Conservation (phyloP, 2,329 filamentous ascomycete genomes). For the Podosphaera aphanis region DNA sequence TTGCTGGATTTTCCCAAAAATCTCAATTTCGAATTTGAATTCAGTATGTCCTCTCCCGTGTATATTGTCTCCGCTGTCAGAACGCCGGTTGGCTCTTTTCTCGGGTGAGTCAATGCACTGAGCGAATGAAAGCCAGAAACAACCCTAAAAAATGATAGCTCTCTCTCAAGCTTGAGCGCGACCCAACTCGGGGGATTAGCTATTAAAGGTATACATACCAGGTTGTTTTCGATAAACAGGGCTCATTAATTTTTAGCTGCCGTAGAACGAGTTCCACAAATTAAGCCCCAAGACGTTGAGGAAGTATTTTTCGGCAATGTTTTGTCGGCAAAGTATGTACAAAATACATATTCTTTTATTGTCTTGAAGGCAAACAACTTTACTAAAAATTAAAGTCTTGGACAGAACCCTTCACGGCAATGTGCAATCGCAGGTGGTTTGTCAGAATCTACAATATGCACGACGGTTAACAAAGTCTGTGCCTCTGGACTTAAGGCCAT, state of each 20-base stretch:
- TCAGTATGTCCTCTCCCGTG: slow-evolving; percentile 53
- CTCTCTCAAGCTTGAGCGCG: slow-evolving; percentile 68
- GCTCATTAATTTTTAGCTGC: slow-evolving; percentile 27
- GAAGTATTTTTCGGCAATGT: slow-evolving; percentile 98
- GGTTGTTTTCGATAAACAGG: background rate
- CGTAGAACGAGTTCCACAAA: slow-evolving; percentile 60
- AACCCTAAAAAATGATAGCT: slow-evolving; percentile 27
- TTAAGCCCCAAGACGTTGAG: slow-evolving; percentile 76
- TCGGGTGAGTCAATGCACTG: slow-evolving; percentile 47
- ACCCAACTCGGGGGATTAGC: slow-evolving; percentile 71
- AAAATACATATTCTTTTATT: slow-evolving; percentile 9
- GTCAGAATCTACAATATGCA: slow-evolving; percentile 54
- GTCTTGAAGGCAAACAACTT: background rate
- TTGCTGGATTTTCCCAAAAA: background rate
- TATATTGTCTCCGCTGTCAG: slow-evolving; percentile 87
- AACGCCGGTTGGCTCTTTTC: slow-evolving; percentile 83
- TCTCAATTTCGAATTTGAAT: background rate
- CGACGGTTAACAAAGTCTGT: slow-evolving; percentile 97
- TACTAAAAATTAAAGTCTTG: slow-evolving; percentile 35
- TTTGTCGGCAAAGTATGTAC: slow-evolving; percentile 67
- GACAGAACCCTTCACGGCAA: slow-evolving; percentile 89
- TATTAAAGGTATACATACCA: slow-evolving; percentile 51
- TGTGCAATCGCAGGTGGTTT: slow-evolving; percentile 79
- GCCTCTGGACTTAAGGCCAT: slow-evolving; percentile 87
- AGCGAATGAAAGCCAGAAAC: slow-evolving; percentile 16